Percentiles rank a stretch among this genome's conserved stretches.
phyloP scores from a whole-genome alignment of 257 asterid species.

The Solanum etuberosum region DNA sequence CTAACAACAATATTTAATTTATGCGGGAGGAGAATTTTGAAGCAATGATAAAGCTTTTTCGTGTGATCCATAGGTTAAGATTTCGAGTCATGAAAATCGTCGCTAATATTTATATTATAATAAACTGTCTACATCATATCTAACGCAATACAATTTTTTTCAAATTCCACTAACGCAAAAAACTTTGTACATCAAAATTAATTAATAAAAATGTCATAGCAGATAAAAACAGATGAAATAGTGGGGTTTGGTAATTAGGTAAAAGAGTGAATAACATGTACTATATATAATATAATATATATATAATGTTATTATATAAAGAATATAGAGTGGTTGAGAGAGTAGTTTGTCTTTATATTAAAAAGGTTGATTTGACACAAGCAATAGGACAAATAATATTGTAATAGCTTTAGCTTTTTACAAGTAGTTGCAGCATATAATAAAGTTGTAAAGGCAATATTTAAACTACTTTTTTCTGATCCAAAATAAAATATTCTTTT shows the following conservation, averaged over 20 bases:
- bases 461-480: neutral
- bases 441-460: conserved; percentile 46
- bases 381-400: conserved; percentile 2
- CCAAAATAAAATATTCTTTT: neutral
- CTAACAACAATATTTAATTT: neutral
- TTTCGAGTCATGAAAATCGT: rapidly evolving
- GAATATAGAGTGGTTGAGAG: conserved; percentile 25
- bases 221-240: neutral
- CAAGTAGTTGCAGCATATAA: neutral
- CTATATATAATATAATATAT: no score
- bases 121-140: neutral
- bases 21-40: rapidly evolving
- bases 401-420: neutral
- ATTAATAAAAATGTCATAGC: neutral
- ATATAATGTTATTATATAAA: neutral
- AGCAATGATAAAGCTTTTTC: rapidly evolving
- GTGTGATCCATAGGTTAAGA: rapidly evolving
- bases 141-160: neutral
- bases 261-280: neutral
- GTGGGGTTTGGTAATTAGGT: conserved; percentile 3
- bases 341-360: conserved; percentile 28
- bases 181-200: neutral
- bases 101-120: neutral
- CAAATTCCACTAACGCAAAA: neutral
- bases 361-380: conserved; percentile 27